These are phyloP conservation scores for Rhizopogon sp. DNA, from an alignment of 768 basidiomycete genomes.

Conservation along the genomic window DNA sequence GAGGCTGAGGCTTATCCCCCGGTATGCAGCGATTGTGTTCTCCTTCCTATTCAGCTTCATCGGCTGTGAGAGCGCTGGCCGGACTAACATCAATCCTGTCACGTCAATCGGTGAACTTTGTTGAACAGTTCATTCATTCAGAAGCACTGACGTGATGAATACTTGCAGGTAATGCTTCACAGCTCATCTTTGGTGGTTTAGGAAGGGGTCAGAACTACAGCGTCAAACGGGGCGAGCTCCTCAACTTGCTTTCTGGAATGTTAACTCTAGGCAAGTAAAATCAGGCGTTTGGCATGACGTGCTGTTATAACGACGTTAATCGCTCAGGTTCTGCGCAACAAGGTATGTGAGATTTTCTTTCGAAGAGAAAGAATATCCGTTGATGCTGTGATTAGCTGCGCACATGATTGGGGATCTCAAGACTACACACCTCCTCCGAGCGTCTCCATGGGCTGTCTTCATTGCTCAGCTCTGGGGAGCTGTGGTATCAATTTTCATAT, in stretches of 20 bases:
- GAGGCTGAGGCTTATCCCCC: background rate
- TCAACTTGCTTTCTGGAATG: conserved; percentile 1
- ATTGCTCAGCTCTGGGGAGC: conserved; percentile 52
- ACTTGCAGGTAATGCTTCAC: conserved; percentile 34
- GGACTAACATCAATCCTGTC: conserved; percentile 57
- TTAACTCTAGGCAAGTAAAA: background rate
- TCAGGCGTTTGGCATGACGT: background rate
- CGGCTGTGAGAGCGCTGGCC: conserved; percentile 51
- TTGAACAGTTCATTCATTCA: background rate
- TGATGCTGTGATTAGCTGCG: conserved; percentile 21
- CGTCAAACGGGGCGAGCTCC: background rate
- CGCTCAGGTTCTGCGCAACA: background rate
- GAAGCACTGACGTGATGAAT: background rate
- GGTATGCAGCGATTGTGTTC: conserved; percentile 37
- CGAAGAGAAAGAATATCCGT: background rate
- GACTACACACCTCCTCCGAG: conserved; percentile 58
- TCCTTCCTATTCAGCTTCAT: conserved; percentile 64
- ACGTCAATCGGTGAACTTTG: conserved; percentile 35
- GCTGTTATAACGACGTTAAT: background rate
- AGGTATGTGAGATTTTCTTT: background rate
- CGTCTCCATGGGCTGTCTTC: conserved; percentile 57
- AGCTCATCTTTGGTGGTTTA: conserved; percentile 60
- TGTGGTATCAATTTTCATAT: conserved; percentile 52
- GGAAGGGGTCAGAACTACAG: conserved; percentile 35
- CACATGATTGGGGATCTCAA: conserved; percentile 63